phyloP scores from a whole-genome alignment of 148 eudicot genomes.

The Vaccinium macrocarpon region DNA sequence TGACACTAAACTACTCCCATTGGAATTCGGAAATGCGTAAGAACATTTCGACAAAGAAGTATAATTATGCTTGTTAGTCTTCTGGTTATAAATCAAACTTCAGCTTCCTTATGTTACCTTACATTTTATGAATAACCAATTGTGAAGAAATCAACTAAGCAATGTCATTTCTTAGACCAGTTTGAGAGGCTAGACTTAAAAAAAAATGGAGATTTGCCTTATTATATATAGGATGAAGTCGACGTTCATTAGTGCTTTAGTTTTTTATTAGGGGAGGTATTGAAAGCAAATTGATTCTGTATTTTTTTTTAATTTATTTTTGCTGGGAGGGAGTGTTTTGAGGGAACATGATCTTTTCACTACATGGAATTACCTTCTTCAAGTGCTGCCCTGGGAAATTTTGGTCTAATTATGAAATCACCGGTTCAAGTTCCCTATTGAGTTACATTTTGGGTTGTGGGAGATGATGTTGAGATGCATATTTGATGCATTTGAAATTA shows the following conservation, averaged over 20 bases:
- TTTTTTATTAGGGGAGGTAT: not conserved
- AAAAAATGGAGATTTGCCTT: not conserved
- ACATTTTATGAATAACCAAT: not conserved
- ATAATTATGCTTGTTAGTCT: not conserved
- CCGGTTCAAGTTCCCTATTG: not conserved
- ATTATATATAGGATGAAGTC: not conserved
- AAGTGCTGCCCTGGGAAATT: not conserved
- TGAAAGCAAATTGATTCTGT: not conserved
- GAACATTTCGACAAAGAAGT: not conserved
- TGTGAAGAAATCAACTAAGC: not conserved
- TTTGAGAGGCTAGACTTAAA: not conserved
- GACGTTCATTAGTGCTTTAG: not conserved
- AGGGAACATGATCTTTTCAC: not conserved
- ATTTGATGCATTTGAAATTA: not conserved
- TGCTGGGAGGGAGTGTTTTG: not conserved
- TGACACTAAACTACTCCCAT: not conserved
- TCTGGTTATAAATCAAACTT: too few species aligned
- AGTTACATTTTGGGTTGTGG: not conserved
- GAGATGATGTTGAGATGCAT: not conserved
- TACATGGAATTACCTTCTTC: not conserved
- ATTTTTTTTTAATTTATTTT: not conserved
- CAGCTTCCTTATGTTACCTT: not conserved
- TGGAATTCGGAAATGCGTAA: not conserved
- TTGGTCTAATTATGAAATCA: not conserved
- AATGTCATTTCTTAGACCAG: not conserved